phyloP scores from a whole-genome alignment of 2,329 filamentous ascomycete species.

The Microdochium paspali region DNA sequence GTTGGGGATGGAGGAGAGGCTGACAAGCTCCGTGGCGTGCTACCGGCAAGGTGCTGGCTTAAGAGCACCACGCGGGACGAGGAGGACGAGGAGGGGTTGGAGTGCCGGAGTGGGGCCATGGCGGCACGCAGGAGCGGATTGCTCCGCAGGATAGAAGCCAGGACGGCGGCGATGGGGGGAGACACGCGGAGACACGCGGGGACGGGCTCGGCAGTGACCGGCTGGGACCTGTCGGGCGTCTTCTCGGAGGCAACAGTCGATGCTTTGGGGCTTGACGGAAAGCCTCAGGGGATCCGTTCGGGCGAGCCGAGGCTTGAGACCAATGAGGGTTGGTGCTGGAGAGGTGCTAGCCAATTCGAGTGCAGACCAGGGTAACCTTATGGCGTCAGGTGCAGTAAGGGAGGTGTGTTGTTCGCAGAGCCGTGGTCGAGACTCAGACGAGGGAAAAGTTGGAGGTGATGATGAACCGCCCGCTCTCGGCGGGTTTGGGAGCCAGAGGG shows the following conservation, averaged over 20 bases:
- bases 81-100: not conserved
- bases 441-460: not conserved
- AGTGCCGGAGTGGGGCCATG: not conserved
- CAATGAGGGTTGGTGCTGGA: not conserved
- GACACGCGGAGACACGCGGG: not conserved
- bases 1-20: constrained; percentile 13
- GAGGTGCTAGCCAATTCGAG: not conserved
- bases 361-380: not conserved
- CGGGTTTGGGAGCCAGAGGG: not conserved
- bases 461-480: not conserved
- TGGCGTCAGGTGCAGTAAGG: not conserved
- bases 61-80: not conserved
- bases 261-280: not conserved
- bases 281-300: not conserved
- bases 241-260: too few relatives aligned
- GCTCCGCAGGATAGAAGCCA: not conserved
- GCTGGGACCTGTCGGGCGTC: too few relatives aligned
- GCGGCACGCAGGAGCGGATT: not conserved
- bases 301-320: not conserved
- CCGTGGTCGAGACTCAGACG: not conserved
- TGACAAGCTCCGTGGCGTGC: constrained; percentile 6
- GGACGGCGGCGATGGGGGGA: not conserved
- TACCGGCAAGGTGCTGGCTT: constrained; percentile 7
- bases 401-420: not conserved
- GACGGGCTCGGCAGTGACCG: not conserved